Evolutionary conservation across 768 basidiomycete genomes (phyloP), one percentile per base, ranked within the genome.

Genomic region (Thelephora ganbajun): DNA sequence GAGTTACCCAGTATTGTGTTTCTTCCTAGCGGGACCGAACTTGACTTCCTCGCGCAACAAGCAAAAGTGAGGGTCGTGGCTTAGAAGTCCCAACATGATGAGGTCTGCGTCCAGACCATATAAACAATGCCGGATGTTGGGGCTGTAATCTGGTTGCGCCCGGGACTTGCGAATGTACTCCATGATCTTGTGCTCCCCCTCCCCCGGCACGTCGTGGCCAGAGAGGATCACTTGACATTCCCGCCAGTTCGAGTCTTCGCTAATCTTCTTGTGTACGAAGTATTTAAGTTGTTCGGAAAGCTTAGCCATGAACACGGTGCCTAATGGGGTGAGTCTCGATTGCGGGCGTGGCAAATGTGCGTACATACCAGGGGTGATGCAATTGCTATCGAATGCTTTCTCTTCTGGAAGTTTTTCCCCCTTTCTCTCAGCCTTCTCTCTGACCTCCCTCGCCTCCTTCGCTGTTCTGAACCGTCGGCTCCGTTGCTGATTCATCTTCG

Each of bases 171-270:
- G 83, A 61, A 99, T 98, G 65, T 93, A 99, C 62, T 97, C 96
- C 87, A 98, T 97, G 55, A 99, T 93, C 72, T 99, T 99, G 76
- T 99, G 96, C 61, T 99, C 96, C 50, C 96, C 96, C 65, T 99
- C 96, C 54, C 96, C 96, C 0, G 96, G 96, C 2, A 97, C 93
- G 57, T 99, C 94, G 63, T 98, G 92, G 11, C 96, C 96, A 23
- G 90, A 94, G 34, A 99, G 71, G 35, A 99, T 87, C 18, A 98
- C 91, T 58, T 91, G 73, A 36, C 98, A 79, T 48, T 83, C 76
- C 50, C 88, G 71, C 96, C 96, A 99, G 61, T 92, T 83, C 2
- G 96, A 77, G 64, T 99, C 96, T 61, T 99, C 96, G 0, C 82
- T 78, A 30, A 98, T 94, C 73, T 98, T 94, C 76, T 98, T 98